Conservation (phyloP, 2,329 filamentous ascomycete species). For the Endoconidiophora polonica region DNA sequence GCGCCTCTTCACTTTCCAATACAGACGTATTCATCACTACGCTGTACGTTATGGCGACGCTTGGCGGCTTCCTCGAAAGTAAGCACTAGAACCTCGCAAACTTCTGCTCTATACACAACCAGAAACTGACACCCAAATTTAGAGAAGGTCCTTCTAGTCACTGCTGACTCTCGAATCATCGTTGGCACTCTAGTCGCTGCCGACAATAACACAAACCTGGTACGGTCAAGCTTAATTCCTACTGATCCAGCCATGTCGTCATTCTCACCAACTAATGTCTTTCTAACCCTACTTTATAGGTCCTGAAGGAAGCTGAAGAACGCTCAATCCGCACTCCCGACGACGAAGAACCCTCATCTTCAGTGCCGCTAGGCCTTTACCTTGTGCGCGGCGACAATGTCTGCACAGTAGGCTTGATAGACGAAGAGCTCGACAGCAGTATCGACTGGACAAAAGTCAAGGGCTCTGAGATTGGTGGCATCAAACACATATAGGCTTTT, state of each 20-base stretch:
- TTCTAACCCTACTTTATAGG: conserved; percentile 26
- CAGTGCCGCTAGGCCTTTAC: conserved; percentile 75
- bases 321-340: conserved; percentile 78
- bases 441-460: conserved; percentile 90
- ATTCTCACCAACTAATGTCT: not conserved
- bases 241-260: not conserved
- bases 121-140: conserved; percentile 1
- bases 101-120: not conserved
- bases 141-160: conserved; percentile 89
- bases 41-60: conserved; percentile 23
- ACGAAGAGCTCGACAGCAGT: conserved; percentile 72
- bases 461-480: conserved; percentile 65
- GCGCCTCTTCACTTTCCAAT: no score
- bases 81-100: conserved; percentile 13
- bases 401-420: conserved; percentile 72
- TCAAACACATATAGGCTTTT: conserved; percentile 44
- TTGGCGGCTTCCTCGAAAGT: conserved; percentile 31
- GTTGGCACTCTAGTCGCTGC: conserved; percentile 70
- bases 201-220: conserved; percentile 83
- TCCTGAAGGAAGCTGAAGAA: conserved; percentile 69
- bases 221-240: conserved; percentile 20
- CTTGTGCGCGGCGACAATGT: conserved; percentile 91
- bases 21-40: not conserved
- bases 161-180: conserved; percentile 76
- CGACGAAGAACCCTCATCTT: conserved; percentile 62